Evolutionary conservation across 2,329 filamentous ascomycete species (phyloP), one percentile per base, ranked within the genome.

Genomic region (Sclerotinia minor): DNA sequence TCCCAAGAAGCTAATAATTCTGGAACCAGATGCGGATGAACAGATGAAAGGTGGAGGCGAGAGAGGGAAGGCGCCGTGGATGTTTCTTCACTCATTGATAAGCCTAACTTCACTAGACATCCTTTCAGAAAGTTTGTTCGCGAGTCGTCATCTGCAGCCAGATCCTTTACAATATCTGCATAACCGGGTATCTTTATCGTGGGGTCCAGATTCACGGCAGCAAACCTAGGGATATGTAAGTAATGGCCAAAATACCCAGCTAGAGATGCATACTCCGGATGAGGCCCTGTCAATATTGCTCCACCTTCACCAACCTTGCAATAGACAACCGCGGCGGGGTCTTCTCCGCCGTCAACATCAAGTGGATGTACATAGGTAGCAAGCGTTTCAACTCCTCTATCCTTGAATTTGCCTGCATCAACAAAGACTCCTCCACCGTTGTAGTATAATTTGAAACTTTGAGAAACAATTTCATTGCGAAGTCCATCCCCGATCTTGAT

Each of bases 341-440:
- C 87, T 65, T 95, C 89, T 0, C 92, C 92, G 0, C 89, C 84
- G 65, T 96, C 89, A 3, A 97, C 91, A 72, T 90, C 87, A 17
- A 96, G 78, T 19, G 89, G 82, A 47, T 92, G 89, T 0, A 84
- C 84, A 76, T 95, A 99, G 68, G 84, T 90, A 1, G 94, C 95
- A 32, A 99, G 81, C 8, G 97, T 84, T 78, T 97, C 87, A 0
- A 97, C 87, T 1, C 89, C 90, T 71, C 83, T 80, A 41, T 85
- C 83, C 67, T 82, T 80, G 67, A 87, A 82, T 55, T 84, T 85
- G 3, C 84, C 83, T 1, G 91, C 89, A 79, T 95, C 89, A 1
- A 97, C 92, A 80, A 98, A 99, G 1, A 96, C 88, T 4, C 95
- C 94, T 0, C 95, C 95, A 0, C 95, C 95, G 73, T 99, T 99